A percentile compares a stretch with the other conserved stretches of the same genome.
Evolutionary conservation across 176 grass and related monocot species (phyloP).

Genomic region (Cocos nucifera): DNA sequence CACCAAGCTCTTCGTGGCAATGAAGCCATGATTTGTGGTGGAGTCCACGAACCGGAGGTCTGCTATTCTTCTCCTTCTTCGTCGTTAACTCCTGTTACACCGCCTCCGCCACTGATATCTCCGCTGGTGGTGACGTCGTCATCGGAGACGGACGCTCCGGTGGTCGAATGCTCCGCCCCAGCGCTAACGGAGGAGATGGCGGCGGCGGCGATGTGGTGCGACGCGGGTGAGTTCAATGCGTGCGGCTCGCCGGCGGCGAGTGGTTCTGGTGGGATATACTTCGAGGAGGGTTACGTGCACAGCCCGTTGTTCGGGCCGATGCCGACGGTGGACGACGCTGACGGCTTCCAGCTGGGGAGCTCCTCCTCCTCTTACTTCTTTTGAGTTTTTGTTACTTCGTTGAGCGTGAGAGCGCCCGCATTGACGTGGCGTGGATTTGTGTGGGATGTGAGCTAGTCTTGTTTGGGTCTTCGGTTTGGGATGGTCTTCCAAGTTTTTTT

Average conservation of each 20-base stretch:
- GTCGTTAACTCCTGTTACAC: too few species aligned
- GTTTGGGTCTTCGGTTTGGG: too few species aligned
- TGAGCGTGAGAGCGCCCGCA: too few species aligned
- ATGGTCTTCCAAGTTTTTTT: too few species aligned
- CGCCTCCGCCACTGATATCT: too few species aligned
- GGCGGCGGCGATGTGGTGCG: slow-evolving; percentile 39
- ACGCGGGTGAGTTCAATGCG: slow-evolving; percentile 33
- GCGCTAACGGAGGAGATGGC: slow-evolving; percentile 5
- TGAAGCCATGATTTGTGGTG: too few species aligned
- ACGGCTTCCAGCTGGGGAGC: slow-evolving; percentile 91
- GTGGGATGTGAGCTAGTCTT: too few species aligned
- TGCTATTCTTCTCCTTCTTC: too few species aligned
- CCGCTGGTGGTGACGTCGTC: too few species aligned
- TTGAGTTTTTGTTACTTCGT: slow-evolving; percentile 1
- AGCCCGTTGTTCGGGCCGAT: slow-evolving; percentile 96
- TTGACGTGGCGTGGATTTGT: too few species aligned
- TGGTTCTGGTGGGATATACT: slow-evolving; percentile 49
- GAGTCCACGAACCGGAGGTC: too few species aligned
- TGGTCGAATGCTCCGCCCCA: neutral
- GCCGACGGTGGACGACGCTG: slow-evolving; percentile 68
- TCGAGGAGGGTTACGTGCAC: slow-evolving; percentile 96
- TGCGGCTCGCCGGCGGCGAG: slow-evolving; percentile 30
- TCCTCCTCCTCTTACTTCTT: slow-evolving; percentile 53
- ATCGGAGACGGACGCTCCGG: too few species aligned
- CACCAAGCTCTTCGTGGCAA: neutral